Evolutionary conservation across 192 early-diverging fungal species (phyloP), one percentile per base, ranked within the genome.

Genomic region (Rhizophagus prolifer): DNA sequence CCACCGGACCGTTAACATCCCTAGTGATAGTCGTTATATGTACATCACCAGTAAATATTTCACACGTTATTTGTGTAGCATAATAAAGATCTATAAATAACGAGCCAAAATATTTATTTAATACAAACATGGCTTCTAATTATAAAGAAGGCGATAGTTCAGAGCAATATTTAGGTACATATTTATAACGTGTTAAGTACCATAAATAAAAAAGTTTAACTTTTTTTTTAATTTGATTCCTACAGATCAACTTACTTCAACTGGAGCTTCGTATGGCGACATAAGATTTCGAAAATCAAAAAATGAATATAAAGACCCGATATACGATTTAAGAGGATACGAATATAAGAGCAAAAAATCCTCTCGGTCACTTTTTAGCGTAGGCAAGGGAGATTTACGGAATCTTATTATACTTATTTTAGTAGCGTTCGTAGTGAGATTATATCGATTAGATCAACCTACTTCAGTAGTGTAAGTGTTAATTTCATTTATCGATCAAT

Each of bases 391-490:
- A 2, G 84, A 85, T 41, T 23, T 80, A 0, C 77, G 80, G 50
- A 73, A 83, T 46, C 77, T 81, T 8, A 10, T 26, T 19, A 59
- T 71, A 25, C 77, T 88, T 44, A 80, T 80, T 6, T 19, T 82
- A 3, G 6, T 86, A 23, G 79, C 87, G 0, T 21, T 79, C 21
- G 63, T 82, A 9, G 84, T 88, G 31, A 67, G 87, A 13, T 79
- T 86, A 9, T 81, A 83, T 71, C 72, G 77, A 14, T 80, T 88
- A 30, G 74, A 69, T 7, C 79, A 81, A 62, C 87, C 87, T 26
- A 76, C 78, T 26, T 80, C 82, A 3, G 85, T 88, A 34, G 86
- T 88, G 86, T 88, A 86, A 79, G 83, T 81, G 58, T 60, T 28
- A n/a, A 2, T 66, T 30, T 31, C 6, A 58, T 47, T 31, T 16